Conservation (phyloP, 1,284 basidiomycete species). For the Ustilago xerochloae region DNA sequence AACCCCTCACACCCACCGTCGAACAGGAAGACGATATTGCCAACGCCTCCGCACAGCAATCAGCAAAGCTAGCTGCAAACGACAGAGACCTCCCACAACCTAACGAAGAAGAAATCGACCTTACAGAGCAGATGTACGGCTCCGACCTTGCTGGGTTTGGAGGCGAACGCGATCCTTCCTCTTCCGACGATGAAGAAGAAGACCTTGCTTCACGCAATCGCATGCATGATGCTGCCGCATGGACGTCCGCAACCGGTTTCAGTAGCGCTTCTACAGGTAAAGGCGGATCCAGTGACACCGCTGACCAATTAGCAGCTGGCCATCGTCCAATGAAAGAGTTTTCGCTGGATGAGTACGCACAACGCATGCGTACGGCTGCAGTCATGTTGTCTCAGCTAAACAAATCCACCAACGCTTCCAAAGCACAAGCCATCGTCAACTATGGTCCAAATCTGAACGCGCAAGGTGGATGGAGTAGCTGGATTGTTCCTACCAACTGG, state of each 20-base stretch:
- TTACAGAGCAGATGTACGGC: slow-evolving; percentile 66
- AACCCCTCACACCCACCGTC: slow-evolving; percentile 22
- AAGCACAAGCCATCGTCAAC: slow-evolving; percentile 57
- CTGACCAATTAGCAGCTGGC: slow-evolving; percentile 21
- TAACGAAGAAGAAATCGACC: slow-evolving; percentile 59
- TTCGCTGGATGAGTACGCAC: slow-evolving; percentile 90
- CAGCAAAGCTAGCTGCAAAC: background rate
- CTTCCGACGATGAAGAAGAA: slow-evolving; percentile 46
- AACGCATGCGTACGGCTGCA: slow-evolving; percentile 96
- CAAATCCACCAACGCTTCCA: slow-evolving; percentile 54
- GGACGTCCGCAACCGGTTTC: slow-evolving; percentile 37
- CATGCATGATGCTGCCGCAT: slow-evolving; percentile 61
- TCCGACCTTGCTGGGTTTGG: slow-evolving; percentile 62
- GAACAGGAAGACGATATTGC: slow-evolving; percentile 10
- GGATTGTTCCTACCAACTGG: slow-evolving; percentile 64
- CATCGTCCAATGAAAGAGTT: slow-evolving; percentile 51
- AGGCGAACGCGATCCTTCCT: slow-evolving; percentile 36
- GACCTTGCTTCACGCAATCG: slow-evolving; percentile 58
- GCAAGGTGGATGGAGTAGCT: slow-evolving; percentile 61
- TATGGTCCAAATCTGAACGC: slow-evolving; percentile 50
- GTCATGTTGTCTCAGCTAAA: slow-evolving; percentile 98
- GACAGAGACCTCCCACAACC: slow-evolving; percentile 10
- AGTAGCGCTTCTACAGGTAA: background rate
- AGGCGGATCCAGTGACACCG: background rate
- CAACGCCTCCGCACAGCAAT: background rate